These are phyloP conservation scores for Malania oleifera DNA, from an alignment of 164 flowering plant genomes.

Conservation along the genomic window DNA sequence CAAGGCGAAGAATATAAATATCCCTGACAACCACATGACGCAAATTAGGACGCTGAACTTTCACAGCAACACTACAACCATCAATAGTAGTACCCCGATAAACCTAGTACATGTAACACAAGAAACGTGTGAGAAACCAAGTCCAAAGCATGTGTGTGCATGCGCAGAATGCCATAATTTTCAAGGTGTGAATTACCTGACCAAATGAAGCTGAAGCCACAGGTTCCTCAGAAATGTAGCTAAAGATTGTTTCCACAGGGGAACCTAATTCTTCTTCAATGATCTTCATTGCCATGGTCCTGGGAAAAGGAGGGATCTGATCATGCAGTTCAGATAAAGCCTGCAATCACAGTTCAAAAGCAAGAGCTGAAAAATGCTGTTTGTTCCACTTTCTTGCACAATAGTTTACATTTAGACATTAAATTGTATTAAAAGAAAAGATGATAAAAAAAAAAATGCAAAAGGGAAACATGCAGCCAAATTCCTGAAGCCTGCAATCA, in stretches of 20 bases:
- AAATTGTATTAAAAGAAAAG: too few species aligned
- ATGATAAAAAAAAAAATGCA: not conserved
- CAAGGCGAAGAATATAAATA: constrained; percentile 82
- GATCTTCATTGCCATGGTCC: constrained; percentile 71
- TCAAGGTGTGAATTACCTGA: constrained; percentile 48
- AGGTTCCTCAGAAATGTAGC: constrained; percentile 79
- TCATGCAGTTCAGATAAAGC: constrained; percentile 90
- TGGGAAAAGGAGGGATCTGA: constrained; percentile 90
- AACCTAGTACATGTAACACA: constrained; percentile 44
- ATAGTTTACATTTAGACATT: too few species aligned
- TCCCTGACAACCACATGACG: constrained; percentile 84
- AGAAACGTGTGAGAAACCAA: constrained; percentile 5
- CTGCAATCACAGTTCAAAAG: constrained; percentile 31
- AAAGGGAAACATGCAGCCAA: not conserved
- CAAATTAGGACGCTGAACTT: constrained; percentile 96
- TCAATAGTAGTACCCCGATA: constrained; percentile 67
- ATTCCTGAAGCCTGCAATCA: constrained; percentile 68
- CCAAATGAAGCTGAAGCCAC: constrained; percentile 99
- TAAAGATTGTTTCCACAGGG: constrained; percentile 54
- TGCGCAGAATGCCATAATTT: not conserved
- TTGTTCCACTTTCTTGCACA: not conserved
- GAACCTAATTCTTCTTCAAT: constrained; percentile 89
- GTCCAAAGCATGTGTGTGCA: not conserved
- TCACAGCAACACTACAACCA: constrained; percentile 79
- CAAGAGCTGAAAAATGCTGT: not conserved